These are phyloP conservation scores for Pseudocercospora pini-densiflorae DNA, from an alignment of 2,329 filamentous ascomycete genomes.

Conservation along the genomic window DNA sequence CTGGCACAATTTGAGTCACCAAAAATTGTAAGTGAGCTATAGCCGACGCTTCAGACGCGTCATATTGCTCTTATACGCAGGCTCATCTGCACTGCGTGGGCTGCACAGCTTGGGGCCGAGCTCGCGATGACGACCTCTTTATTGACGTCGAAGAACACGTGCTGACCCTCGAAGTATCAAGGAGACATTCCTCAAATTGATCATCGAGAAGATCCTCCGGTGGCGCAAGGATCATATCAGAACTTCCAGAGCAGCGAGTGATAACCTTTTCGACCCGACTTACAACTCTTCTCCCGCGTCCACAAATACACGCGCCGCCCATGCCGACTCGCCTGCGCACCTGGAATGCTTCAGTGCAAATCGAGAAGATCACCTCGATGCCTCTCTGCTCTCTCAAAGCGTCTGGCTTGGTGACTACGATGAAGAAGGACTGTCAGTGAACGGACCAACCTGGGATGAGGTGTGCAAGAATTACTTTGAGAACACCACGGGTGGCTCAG, in stretches of 20 bases:
- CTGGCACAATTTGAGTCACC: constrained; percentile 1
- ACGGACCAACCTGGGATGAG: constrained; percentile 6
- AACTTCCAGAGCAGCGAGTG: neutral
- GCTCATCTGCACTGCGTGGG: too few species aligned
- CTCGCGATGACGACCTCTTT: neutral
- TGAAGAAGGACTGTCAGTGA: constrained; percentile 1
- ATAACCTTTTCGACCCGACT: constrained; percentile 6
- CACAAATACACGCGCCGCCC: neutral
- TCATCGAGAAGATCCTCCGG: constrained; percentile 7
- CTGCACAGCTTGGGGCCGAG: too few species aligned
- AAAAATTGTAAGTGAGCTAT: constrained; percentile 5
- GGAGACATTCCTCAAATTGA: neutral
- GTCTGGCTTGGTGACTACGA: constrained; percentile 17
- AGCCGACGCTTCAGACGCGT: too few species aligned
- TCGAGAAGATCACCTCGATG: constrained; percentile 5
- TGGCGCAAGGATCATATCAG: constrained; percentile 11
- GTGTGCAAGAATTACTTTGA: constrained; percentile 9
- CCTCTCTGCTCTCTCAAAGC: constrained; percentile 6
- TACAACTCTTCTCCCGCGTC: neutral
- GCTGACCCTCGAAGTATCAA: constrained; percentile 4
- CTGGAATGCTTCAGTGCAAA: neutral
- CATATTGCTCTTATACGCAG: too few species aligned
- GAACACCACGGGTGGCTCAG: constrained; percentile 6
- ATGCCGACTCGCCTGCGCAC: neutral
- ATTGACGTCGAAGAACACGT: neutral